Conservation (phyloP, 345 rosid genomes). For the Firmiana major region DNA sequence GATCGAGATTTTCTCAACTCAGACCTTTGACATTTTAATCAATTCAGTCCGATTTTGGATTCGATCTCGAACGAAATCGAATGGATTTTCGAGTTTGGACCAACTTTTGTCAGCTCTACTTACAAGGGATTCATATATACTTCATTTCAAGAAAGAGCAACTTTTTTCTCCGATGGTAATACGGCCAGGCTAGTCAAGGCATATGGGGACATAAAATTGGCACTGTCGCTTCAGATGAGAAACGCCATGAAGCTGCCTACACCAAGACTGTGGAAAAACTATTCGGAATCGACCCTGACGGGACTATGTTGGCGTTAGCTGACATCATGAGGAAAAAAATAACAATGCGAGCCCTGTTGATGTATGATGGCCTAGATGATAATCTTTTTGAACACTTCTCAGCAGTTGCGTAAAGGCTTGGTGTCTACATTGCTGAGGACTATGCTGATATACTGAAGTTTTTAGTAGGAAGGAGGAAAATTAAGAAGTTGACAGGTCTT, state of each 20-base stretch:
- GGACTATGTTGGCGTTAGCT: slow-evolving; percentile 53
- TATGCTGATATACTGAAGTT: slow-evolving; percentile 68
- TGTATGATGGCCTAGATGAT: slow-evolving; percentile 62
- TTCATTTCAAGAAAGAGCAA: slow-evolving; percentile 78
- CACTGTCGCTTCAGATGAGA: slow-evolving; percentile 71
- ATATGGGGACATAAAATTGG: slow-evolving; percentile 55
- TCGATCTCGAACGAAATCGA: too few relatives aligned
- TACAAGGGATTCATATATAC: slow-evolving; percentile 68
- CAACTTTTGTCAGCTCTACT: too few relatives aligned
- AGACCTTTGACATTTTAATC: too few relatives aligned
- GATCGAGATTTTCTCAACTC: too few relatives aligned
- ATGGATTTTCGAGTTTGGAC: too few relatives aligned
- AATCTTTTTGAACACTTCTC: slow-evolving; percentile 66
- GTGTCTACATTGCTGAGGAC: slow-evolving; percentile 62
- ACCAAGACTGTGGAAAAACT: slow-evolving; percentile 70
- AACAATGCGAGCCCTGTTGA: slow-evolving; percentile 60
- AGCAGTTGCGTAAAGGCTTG: slow-evolving; percentile 57
- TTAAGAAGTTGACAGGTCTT: slow-evolving; percentile 49
- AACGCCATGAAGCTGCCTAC: slow-evolving; percentile 69
- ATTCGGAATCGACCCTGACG: slow-evolving; percentile 58
- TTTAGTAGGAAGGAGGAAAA: slow-evolving; percentile 60
- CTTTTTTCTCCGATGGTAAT: slow-evolving; percentile 74
- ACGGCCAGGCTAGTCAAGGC: slow-evolving; percentile 65
- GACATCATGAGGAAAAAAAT: slow-evolving; percentile 65
- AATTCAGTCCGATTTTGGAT: too few relatives aligned